A percentile compares a stretch with the other conserved stretches of the same genome.
Conservation (phyloP, 805 yeast species). For the Lipomyces yamadae region DNA sequence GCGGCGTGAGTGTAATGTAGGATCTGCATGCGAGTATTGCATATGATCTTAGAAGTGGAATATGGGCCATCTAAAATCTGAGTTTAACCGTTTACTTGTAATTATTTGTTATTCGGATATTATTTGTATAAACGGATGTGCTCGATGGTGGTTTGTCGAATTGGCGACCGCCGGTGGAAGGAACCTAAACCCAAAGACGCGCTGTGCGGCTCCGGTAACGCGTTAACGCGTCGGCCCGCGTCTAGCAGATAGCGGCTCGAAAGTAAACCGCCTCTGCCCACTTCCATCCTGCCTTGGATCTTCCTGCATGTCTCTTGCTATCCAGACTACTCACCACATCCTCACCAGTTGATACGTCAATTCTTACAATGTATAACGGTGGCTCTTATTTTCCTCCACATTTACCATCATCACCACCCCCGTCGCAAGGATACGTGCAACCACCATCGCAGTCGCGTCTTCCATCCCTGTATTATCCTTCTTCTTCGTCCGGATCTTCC, state of each 20-base stretch:
- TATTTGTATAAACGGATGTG: no score
- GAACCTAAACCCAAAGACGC: neutral
- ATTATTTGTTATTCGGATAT: no score
- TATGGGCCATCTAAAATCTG: no score
- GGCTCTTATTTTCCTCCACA: slow-evolving; percentile 18
- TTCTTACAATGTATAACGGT: slow-evolving; percentile 18
- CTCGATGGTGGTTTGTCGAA: no score
- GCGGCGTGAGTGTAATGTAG: no score
- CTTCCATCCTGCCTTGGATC: neutral
- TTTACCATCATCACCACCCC: slow-evolving; percentile 34
- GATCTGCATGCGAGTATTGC: no score
- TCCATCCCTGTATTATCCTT: slow-evolving; percentile 10
- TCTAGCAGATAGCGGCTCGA: no score
- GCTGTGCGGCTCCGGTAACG: slow-evolving; percentile 1
- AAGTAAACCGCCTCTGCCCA: neutral
- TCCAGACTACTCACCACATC: neutral
- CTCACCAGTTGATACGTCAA: neutral
- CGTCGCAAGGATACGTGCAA: slow-evolving; percentile 13
- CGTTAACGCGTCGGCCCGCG: no score
- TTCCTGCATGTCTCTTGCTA: neutral
- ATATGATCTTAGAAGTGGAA: neutral
- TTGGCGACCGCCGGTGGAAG: neutral
- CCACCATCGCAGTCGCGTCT: slow-evolving; percentile 19
- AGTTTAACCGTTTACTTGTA: no score
- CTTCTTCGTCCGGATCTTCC: slow-evolving; percentile 12